Evolutionary conservation across 768 basidiomycete genomes (phyloP).

Genomic region (Boletus subparvulus): DNA sequence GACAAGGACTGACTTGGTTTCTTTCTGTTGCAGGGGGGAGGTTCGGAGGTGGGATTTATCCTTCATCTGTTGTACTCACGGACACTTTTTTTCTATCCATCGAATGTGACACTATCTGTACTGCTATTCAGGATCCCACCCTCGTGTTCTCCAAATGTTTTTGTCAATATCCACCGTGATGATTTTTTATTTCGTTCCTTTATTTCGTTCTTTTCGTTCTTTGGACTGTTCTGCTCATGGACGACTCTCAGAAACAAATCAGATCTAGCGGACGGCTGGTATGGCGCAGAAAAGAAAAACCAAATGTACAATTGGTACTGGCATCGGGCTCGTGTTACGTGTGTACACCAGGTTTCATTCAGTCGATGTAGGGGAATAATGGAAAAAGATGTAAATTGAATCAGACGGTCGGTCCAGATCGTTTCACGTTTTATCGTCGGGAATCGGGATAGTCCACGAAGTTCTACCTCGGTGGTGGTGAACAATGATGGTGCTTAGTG

Average conservation of each 20-base stretch:
- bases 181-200: background rate
- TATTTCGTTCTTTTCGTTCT: background rate
- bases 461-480: background rate
- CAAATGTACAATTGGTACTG: background rate
- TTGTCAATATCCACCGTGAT: background rate
- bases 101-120: background rate
- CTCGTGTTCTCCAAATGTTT: background rate
- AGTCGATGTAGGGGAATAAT: background rate
- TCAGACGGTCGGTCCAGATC: background rate
- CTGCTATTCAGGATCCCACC: background rate
- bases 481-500: background rate
- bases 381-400: too few species aligned
- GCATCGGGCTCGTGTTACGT: background rate
- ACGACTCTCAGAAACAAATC: background rate
- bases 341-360: background rate
- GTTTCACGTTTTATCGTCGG: background rate
- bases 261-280: too few species aligned
- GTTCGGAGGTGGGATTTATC: background rate
- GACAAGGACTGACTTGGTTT: background rate
- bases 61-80: background rate
- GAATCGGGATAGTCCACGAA: background rate
- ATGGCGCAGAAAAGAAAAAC: too few species aligned
- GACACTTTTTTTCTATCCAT: background rate
- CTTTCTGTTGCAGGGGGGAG: background rate
- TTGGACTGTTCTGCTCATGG: background rate